phyloP scores from a whole-genome alignment of 2,329 filamentous ascomycete species.

The Neopestalotiopsis sp. region DNA sequence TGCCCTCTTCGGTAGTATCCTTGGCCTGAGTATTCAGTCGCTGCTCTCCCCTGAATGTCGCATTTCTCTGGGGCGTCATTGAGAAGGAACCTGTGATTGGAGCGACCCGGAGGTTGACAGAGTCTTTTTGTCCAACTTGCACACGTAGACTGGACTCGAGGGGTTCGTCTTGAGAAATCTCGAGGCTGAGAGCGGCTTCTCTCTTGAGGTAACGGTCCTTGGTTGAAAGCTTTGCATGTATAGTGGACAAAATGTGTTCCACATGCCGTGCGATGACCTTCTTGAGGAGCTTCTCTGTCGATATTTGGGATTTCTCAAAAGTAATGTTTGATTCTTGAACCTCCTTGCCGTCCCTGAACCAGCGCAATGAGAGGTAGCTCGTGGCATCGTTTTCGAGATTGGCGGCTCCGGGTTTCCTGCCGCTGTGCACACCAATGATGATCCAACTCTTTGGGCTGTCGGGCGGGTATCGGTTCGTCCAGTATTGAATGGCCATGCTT shows the following conservation, averaged over 20 bases:
- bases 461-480: slow-evolving; percentile 66
- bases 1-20: slow-evolving; percentile 62
- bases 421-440: slow-evolving; percentile 80
- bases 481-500: slow-evolving; percentile 88
- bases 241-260: slow-evolving; percentile 70
- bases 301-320: slow-evolving; percentile 71
- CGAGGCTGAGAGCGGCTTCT: slow-evolving; percentile 62
- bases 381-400: slow-evolving; percentile 46
- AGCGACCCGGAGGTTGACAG: slow-evolving; percentile 71
- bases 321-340: slow-evolving; percentile 70
- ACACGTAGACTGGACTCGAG: slow-evolving; percentile 70
- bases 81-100: slow-evolving; percentile 78
- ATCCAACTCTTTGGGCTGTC: slow-evolving; percentile 84
- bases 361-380: slow-evolving; percentile 69
- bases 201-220: slow-evolving; percentile 66
- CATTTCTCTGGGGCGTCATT: slow-evolving; percentile 67
- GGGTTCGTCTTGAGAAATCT: slow-evolving; percentile 65
- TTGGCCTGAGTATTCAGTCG: slow-evolving; percentile 64
- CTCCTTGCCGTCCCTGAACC: slow-evolving; percentile 85
- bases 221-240: slow-evolving; percentile 63
- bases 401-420: slow-evolving; percentile 49
- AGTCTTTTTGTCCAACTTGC: slow-evolving; percentile 68
- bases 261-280: slow-evolving; percentile 77
- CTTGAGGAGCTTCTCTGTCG: slow-evolving; percentile 75
- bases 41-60: slow-evolving; percentile 62